Percentiles rank a stretch among this genome's conserved stretches.
phyloP scores from a whole-genome alignment of 1,139 yeast genomes.

The Kurtzmaniella quercitrusa region DNA sequence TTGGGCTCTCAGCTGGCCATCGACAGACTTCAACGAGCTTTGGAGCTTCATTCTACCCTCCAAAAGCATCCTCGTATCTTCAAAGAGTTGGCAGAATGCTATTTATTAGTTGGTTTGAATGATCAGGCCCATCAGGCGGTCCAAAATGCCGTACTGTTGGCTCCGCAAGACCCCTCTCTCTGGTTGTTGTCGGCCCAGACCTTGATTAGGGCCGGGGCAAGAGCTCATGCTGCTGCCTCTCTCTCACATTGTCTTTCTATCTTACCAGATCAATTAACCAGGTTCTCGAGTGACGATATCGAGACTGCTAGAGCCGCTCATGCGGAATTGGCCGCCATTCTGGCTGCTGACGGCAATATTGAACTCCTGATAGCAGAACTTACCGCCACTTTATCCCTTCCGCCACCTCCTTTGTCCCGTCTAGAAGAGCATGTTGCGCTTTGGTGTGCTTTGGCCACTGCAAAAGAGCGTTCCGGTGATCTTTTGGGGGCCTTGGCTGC shows the following conservation, averaged over 20 bases:
- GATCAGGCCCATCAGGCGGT: constrained; percentile 51
- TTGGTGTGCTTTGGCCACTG: constrained; percentile 50
- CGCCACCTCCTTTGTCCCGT: constrained; percentile 44
- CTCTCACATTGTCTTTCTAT: constrained; percentile 41
- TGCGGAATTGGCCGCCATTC: constrained; percentile 50
- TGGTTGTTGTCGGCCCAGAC: constrained; percentile 48
- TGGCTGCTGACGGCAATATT: constrained; percentile 47
- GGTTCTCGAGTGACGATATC: constrained; percentile 26
- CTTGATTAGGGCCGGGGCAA: constrained; percentile 36
- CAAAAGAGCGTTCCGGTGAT: constrained; percentile 47
- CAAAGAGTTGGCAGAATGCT: constrained; percentile 48
- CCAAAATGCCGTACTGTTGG: constrained; percentile 40
- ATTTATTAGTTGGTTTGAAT: constrained; percentile 39
- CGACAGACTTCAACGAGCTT: constrained; percentile 36
- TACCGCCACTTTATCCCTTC: constrained; percentile 44
- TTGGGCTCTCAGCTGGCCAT: constrained; percentile 40
- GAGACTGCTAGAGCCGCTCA: constrained; percentile 50
- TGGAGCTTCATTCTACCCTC: constrained; percentile 30
- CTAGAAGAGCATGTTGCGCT: constrained; percentile 44
- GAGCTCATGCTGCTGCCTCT: constrained; percentile 43
- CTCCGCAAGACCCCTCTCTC: constrained; percentile 39
- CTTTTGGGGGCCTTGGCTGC: constrained; percentile 43
- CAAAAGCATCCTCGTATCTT: constrained; percentile 33
- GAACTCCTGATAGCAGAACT: constrained; percentile 46
- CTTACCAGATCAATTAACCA: constrained; percentile 25